These are phyloP conservation scores for Citrullus amarus DNA, from an alignment of 306 rosid genomes.

Conservation along the genomic window DNA sequence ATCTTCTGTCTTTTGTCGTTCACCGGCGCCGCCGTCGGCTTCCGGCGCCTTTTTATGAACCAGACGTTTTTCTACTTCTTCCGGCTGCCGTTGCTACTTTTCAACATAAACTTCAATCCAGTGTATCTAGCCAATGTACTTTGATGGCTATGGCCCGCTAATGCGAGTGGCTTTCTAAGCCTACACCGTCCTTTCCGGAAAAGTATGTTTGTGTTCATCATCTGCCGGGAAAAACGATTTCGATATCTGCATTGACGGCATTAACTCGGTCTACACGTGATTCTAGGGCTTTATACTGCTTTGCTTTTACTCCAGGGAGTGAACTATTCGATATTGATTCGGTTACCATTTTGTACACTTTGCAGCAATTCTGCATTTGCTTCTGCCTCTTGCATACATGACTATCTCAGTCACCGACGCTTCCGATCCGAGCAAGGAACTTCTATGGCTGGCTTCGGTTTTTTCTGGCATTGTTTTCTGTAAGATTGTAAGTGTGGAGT, in stretches of 20 bases:
- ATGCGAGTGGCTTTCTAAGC: not conserved
- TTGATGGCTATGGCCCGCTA: not conserved
- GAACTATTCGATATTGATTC: not conserved
- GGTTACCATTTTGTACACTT: slow-evolving; percentile 19
- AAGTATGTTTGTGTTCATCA: not conserved
- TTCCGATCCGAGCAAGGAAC: slow-evolving; percentile 35
- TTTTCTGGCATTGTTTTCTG: slow-evolving; percentile 51
- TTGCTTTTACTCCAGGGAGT: not conserved
- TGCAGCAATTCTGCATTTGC: slow-evolving; percentile 32
- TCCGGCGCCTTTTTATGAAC: not conserved
- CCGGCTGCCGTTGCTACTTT: not conserved
- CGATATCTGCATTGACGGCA: not conserved
- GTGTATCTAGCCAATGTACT: not conserved
- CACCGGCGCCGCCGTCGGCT: not conserved
- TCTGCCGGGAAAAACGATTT: not conserved
- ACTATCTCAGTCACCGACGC: slow-evolving; percentile 21
- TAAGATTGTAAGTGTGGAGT: slow-evolving; percentile 46
- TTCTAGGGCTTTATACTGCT: not conserved
- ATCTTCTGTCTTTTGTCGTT: not conserved
- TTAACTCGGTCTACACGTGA: not conserved
- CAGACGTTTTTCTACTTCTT: not conserved
- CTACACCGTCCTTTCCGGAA: not conserved
- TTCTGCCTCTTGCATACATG: slow-evolving; percentile 18
- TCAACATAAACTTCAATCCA: not conserved
- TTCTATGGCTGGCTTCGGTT: slow-evolving; percentile 49